A percentile compares a stretch with the other conserved stretches of the same genome.
Evolutionary conservation across 306 rosid genomes (phyloP).

Genomic region (barrel medic (Medicago truncatula)): DNA sequence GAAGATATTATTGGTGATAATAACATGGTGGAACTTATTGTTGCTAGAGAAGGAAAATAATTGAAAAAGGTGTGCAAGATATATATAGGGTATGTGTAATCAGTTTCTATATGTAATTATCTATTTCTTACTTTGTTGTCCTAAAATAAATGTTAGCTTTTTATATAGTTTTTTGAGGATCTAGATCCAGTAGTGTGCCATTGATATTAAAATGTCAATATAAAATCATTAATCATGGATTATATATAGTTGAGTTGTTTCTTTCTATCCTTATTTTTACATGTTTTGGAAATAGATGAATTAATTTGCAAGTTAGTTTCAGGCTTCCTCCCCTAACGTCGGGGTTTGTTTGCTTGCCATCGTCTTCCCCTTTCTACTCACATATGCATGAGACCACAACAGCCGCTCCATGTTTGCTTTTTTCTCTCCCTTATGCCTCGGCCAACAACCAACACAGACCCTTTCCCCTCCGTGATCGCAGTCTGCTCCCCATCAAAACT

Average conservation of each 20-base stretch:
- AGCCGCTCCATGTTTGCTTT: no score
- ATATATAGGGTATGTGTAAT: slow-evolving; percentile 37
- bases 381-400: no score
- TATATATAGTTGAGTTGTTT: slow-evolving; percentile 24
- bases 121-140: slow-evolving; percentile 30
- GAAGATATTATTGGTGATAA: slow-evolving; percentile 43
- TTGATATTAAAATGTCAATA: slow-evolving; percentile 31
- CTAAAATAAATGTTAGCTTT: slow-evolving; percentile 40
- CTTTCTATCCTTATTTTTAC: slow-evolving; percentile 21
- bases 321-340: no score
- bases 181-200: slow-evolving; percentile 40
- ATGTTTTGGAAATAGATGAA: not conserved
- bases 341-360: no score
- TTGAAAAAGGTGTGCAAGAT: slow-evolving; percentile 43
- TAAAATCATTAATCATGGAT: slow-evolving; percentile 32
- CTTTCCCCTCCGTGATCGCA: not conserved
- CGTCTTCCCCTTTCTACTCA: no score
- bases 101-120: slow-evolving; percentile 42
- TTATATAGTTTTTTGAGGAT: slow-evolving; percentile 42
- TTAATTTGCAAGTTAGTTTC: no score
- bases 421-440: not conserved
- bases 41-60: slow-evolving; percentile 55
- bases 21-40: slow-evolving; percentile 76
- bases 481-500: no score
- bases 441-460: not conserved